Evolutionary conservation across 1,139 yeast species (phyloP), one percentile per base, ranked within the genome.

Genomic region (Pichia inconspicua): DNA sequence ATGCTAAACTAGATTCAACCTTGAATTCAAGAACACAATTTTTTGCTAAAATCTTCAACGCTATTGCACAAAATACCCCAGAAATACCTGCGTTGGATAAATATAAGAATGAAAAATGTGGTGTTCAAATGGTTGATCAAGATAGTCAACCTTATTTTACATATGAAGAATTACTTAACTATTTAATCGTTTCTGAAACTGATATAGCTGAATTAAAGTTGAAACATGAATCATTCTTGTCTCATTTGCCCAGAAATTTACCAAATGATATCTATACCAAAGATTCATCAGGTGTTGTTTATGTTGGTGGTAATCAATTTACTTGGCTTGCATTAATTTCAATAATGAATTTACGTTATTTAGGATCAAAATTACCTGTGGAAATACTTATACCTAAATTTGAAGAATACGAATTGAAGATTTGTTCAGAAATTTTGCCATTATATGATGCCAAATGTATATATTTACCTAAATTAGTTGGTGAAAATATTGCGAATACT

Each of bases 231-330:
- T 39, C 49, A 5, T 63, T 57, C 28, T 43, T 64, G 19, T 27
- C 51, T 1, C 53, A 55, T 11, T 62, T 56, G 11, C 58, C 62
- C 3, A 52, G 51, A 4, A 51, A 52, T 0, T 37, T 22, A 37
- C 25, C 15, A 9, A 8, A 17, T 19, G 22, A 12, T 9, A 46
- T 59, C 19, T 55, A 57, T 50, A 77, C 78, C 60, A 40, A 45
- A 31, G 46, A 37, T 14, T 90, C 90, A 0, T 72, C 78, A 51
- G 96, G 96, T 30, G 79, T 86, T 39, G 95, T 86, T 1, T 82
- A 79, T 58, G 90, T 84, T 36, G 92, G 92, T 19, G 95, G 95
- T 41, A 92, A 90, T 2, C 75, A 74, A 55, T 84, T 81, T 68
- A 82, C 84, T 60, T 82, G 94, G 74, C 68, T 84, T 54, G 77